A percentile compares a stretch with the other conserved stretches of the same genome.
phyloP scores from a whole-genome alignment of 2,329 filamentous ascomycete genomes.

The Cladosporium sphaerospermum region DNA sequence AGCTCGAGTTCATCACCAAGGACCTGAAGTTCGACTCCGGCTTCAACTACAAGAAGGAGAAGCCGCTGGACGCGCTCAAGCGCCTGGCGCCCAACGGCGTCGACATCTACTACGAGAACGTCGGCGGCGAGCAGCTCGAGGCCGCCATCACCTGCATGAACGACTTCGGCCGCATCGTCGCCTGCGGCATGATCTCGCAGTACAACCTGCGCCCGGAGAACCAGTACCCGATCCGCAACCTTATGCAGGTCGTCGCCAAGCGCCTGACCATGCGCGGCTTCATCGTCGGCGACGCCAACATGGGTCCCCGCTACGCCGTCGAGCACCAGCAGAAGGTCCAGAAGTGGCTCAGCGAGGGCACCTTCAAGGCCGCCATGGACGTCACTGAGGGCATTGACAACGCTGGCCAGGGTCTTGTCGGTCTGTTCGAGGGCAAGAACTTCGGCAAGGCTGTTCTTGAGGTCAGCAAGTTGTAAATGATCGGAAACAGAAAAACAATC shows the following conservation, averaged over 20 bases:
- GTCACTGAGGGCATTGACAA: conserved; percentile 73
- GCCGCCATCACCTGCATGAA: conserved; percentile 62
- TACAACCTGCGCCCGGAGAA: conserved; percentile 61
- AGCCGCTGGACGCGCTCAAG: conserved; percentile 58
- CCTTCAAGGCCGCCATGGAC: conserved; percentile 62
- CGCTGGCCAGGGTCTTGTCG: conserved; percentile 65
- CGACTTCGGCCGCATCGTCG: conserved; percentile 58
- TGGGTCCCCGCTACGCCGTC: conserved; percentile 59
- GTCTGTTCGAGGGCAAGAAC: conserved; percentile 71
- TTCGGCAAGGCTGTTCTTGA: conserved; percentile 81
- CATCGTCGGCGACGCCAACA: conserved; percentile 60
- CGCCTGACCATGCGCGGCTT: conserved; percentile 68
- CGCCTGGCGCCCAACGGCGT: conserved; percentile 70
- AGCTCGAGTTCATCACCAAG: conserved; percentile 14
- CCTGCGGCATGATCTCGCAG: conserved; percentile 62
- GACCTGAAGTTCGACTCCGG: conserved; percentile 70
- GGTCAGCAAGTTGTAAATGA: conserved; percentile 36
- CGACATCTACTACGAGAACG: conserved; percentile 80
- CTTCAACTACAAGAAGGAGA: conserved; percentile 88
- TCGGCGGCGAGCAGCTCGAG: conserved; percentile 65
- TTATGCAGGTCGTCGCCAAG: conserved; percentile 61
- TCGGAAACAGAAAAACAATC: neutral
- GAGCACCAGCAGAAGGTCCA: conserved; percentile 72
- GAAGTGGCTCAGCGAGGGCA: conserved; percentile 70
- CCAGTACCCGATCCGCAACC: conserved; percentile 60